Evolutionary conservation across 225 moss, liverwort and hornwort genomes (phyloP).

Genomic region (Bryum argenteum): DNA sequence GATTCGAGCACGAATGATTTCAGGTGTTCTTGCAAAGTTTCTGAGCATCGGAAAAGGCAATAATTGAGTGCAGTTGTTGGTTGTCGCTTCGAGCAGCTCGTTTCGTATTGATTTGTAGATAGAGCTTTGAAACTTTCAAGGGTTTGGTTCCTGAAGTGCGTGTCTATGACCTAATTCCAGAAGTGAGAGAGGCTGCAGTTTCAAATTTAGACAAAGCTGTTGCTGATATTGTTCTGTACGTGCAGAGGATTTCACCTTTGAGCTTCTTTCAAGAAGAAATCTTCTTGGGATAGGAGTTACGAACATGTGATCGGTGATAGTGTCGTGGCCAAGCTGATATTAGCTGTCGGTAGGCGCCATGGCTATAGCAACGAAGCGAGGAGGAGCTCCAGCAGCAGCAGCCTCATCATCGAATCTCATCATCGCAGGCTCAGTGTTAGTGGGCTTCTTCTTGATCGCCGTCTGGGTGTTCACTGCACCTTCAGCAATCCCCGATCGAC

Average conservation of each 20-base stretch:
- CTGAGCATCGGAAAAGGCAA: too few species aligned
- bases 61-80: too few species aligned
- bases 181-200: slow-evolving; percentile 11
- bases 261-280: slow-evolving; percentile 18
- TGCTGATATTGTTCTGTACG: background rate
- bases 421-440: slow-evolving; percentile 46
- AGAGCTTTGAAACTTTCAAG: background rate
- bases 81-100: too few species aligned
- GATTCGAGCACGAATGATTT: too few species aligned
- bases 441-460: slow-evolving; percentile 65
- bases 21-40: too few species aligned
- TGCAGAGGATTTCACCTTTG: slow-evolving; percentile 23
- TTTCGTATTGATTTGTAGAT: background rate
- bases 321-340: background rate
- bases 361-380: slow-evolving; percentile 35
- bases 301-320: slow-evolving; percentile 9
- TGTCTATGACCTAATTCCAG: slow-evolving; percentile 22
- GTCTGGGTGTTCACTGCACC: slow-evolving; percentile 75
- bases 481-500: slow-evolving; percentile 36
- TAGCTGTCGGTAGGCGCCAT: slow-evolving; percentile 12
- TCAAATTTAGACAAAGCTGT: background rate
- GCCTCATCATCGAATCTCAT: slow-evolving; percentile 50
- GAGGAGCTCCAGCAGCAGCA: slow-evolving; percentile 26
- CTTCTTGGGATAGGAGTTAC: background rate
- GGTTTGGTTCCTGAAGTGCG: too few species aligned